A percentile compares a stretch with the other conserved stretches of the same genome.
phyloP scores from a whole-genome alignment of 2,329 filamentous ascomycete genomes.

The Penicillium sp. region DNA sequence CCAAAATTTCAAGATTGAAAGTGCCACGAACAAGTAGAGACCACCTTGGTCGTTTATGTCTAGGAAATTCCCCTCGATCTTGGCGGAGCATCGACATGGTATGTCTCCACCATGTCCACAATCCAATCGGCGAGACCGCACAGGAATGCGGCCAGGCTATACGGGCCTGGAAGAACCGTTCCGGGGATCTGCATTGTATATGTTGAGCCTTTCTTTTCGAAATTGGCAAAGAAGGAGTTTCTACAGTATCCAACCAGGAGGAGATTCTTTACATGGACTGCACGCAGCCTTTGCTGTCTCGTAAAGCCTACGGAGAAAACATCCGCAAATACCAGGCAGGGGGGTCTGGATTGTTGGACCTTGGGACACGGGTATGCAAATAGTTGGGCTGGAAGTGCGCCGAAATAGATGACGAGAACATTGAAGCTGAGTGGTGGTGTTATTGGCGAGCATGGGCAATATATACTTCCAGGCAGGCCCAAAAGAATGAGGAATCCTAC shows the following conservation, averaged over 20 bases:
- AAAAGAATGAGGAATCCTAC: conserved; percentile 18
- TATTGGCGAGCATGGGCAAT: not conserved
- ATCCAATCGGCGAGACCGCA: conserved; percentile 44
- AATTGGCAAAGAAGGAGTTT: conserved; percentile 43
- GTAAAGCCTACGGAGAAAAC: conserved; percentile 41
- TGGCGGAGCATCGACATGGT: conserved; percentile 43
- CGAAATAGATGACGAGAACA: conserved; percentile 38
- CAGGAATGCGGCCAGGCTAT: conserved; percentile 34
- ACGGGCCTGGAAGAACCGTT: conserved; percentile 30
- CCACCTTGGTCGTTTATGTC: conserved; percentile 47
- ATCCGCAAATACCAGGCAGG: conserved; percentile 38
- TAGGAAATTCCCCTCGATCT: conserved; percentile 39
- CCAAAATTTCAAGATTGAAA: conserved; percentile 44
- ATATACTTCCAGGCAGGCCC: conserved; percentile 25
- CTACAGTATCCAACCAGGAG: conserved; percentile 47
- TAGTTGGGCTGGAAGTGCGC: conserved; percentile 30
- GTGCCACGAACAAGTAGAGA: conserved; percentile 45
- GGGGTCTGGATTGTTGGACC: conserved; percentile 41
- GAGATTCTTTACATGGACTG: conserved; percentile 40
- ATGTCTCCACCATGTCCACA: conserved; percentile 53
- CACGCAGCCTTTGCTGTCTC: conserved; percentile 38
- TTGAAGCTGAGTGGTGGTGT: conserved; percentile 36
- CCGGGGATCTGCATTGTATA: conserved; percentile 46
- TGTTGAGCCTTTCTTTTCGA: conserved; percentile 37
- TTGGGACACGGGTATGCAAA: conserved; percentile 38